These are phyloP conservation scores for Suillus tomentosus DNA, from an alignment of 768 basidiomycete genomes.

Conservation along the genomic window DNA sequence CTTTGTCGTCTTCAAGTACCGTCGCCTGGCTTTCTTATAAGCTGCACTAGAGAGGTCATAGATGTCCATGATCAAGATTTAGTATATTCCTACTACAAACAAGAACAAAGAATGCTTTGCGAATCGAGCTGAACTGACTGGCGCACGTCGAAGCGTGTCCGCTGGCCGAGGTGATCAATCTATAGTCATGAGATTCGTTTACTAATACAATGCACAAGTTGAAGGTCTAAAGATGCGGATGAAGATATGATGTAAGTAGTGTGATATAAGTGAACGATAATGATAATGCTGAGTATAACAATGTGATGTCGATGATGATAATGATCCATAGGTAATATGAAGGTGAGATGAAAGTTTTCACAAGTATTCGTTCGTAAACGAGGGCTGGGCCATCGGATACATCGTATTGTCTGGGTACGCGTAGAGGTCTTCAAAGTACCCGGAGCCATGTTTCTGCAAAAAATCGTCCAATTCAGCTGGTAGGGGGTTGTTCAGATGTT, in stretches of 20 bases:
- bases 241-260: neutral
- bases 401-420: neutral
- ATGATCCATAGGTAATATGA: neutral
- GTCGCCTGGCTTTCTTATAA: slow-evolving; percentile 62
- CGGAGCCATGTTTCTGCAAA: neutral
- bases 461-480: neutral
- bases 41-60: slow-evolving; percentile 50
- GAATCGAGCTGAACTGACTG: neutral
- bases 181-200: neutral
- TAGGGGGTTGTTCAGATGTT: neutral
- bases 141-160: no score
- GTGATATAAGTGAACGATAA: neutral
- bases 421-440: neutral
- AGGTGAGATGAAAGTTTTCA: neutral
- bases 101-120: slow-evolving; percentile 22
- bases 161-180: neutral
- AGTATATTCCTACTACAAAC: slow-evolving; percentile 26
- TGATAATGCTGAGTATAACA: neutral
- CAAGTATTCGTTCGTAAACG: neutral
- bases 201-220: neutral
- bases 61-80: slow-evolving; percentile 20
- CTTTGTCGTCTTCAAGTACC: slow-evolving; percentile 60
- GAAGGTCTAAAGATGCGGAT: neutral
- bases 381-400: neutral
- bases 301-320: neutral